phyloP scores from a whole-genome alignment of 345 rosid genomes.

The Melaleuca quinquenervia region DNA sequence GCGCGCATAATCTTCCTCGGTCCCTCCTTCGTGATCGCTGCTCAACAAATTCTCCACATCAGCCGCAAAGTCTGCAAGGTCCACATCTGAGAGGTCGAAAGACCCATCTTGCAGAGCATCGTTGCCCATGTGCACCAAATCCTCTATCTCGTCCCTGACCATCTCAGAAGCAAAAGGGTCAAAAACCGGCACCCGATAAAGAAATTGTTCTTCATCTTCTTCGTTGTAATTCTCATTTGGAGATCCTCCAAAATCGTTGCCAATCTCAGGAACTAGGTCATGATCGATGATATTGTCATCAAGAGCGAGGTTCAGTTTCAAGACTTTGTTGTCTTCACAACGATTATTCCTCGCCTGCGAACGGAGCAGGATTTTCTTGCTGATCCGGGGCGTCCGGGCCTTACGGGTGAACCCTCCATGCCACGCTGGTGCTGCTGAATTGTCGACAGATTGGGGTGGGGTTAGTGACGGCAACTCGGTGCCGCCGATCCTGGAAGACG shows the following conservation, averaged over 20 bases:
- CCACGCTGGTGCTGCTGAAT: constrained; percentile 41
- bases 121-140: background rate
- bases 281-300: background rate
- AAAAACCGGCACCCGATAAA: constrained; percentile 66
- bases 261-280: constrained; percentile 41
- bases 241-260: constrained; percentile 31
- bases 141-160: constrained; percentile 1
- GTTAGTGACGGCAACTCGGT: background rate
- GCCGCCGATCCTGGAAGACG: constrained; percentile 2
- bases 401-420: constrained; percentile 67
- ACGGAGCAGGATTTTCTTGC: background rate
- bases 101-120: background rate
- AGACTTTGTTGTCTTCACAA: background rate
- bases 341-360: background rate
- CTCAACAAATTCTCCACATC: constrained; percentile 78
- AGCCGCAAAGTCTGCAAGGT: constrained; percentile 77
- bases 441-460: background rate
- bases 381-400: constrained; percentile 43
- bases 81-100: constrained; percentile 51
- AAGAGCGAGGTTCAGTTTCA: background rate
- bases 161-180: constrained; percentile 48
- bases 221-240: constrained; percentile 19
- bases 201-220: constrained; percentile 51
- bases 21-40: constrained; percentile 10
- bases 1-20: background rate